Base-by-base conservation (phyloP, 495 filamentous ascomycete genomes). In the Penicillium cosmopolitanum region DNA sequence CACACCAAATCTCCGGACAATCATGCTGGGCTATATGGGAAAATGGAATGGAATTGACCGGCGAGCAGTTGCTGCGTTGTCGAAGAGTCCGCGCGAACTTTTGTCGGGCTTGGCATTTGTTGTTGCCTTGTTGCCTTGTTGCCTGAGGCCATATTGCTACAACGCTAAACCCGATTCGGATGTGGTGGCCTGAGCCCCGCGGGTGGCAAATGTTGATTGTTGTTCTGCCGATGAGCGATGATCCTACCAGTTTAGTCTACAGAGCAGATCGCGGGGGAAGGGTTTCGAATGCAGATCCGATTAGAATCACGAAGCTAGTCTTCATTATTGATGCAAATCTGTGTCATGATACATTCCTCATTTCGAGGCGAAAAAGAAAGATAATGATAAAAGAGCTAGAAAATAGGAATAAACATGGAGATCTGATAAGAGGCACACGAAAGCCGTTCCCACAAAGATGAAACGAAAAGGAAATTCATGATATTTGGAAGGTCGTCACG, bases 1-100 rank as follows among this genome's bases (percentile, higher is more conserved):
- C 74, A 73, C 60, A 64, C 68, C 72, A 51, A 75, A 38, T 56
- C 74, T 66, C 64, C 76, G 75, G 64, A 79, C 67, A 69, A 80
- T 80, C 77, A 80, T 80, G 44, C 50, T 77, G 65, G 46, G 28
- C 46, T 53, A 31, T 31, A 31, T 31, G 28, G 28, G 28, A 31
- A 31, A 51, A 60, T 53, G 61, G 55, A 56, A 48, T 53, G 44
- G 28, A 55, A 36, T 28, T 62, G 51, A 50, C 36, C 54, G 46
- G 65, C 56, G 51, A 50, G 42, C 55, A 61, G 60, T 54, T 31
- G 57, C 57, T 31, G 57, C 57, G 54, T 5, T 55, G 58, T 65
- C 51, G 40, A 66, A 63, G 65, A 5, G 67, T 71, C 71, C 65
- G 66, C 66, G 62, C 62, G 74, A 78, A 78, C 74, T 78, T 78